phyloP scores from a whole-genome alignment of 345 rosid species.

The Microcos paniculata region DNA sequence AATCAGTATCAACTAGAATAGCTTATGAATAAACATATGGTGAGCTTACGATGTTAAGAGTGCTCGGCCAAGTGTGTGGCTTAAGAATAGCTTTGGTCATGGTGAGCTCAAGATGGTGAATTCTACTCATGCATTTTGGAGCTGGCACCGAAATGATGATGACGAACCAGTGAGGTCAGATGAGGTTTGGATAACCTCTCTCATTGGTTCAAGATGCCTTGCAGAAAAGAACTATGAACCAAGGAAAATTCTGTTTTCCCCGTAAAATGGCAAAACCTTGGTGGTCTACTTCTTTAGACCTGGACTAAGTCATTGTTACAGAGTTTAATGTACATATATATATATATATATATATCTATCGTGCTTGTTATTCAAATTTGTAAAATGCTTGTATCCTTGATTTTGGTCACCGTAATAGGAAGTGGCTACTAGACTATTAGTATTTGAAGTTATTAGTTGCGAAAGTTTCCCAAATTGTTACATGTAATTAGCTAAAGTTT shows the following conservation, averaged over 20 bases:
- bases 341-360: neutral
- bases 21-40: too few relatives aligned
- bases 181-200: constrained; percentile 78
- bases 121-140: constrained; percentile 84
- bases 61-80: too few relatives aligned
- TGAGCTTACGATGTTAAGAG: too few relatives aligned
- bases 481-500: neutral
- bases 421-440: neutral
- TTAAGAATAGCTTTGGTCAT: constrained; percentile 98
- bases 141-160: constrained; percentile 97
- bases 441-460: neutral
- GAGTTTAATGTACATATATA: constrained; percentile 7
- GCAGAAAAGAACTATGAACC: constrained; percentile 39
- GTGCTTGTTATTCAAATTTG: neutral
- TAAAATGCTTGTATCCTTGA: neutral
- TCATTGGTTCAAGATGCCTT: constrained; percentile 59
- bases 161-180: constrained; percentile 88
- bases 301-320: neutral
- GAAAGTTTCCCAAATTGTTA: neutral
- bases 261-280: constrained; percentile 20
- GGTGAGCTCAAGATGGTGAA: constrained; percentile 80
- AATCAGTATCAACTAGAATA: constrained; percentile 7
- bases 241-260: constrained; percentile 54
- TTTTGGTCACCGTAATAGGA: neutral
- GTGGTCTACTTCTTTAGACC: neutral